Percentiles rank a stretch among this genome's conserved stretches.
Evolutionary conservation across 257 asterid species (phyloP).

Genomic region (Fraxinus cuspidata): DNA sequence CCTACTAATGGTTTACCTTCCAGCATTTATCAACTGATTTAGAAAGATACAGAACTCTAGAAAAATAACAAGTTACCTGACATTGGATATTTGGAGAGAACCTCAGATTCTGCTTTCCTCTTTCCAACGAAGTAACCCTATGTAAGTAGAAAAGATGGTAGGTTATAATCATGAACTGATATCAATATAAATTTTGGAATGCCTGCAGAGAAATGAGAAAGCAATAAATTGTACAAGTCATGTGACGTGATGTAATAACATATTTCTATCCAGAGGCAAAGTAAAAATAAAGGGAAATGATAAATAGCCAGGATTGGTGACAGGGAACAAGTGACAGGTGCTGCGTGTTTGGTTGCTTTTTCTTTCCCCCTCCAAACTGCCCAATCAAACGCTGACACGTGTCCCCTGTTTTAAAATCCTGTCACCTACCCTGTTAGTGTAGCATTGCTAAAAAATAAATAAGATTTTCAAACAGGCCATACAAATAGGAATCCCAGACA

Average conservation of each 20-base stretch:
- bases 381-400: too few relatives aligned
- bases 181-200: conserved; percentile 83
- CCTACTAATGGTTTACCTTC: not conserved
- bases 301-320: too few relatives aligned
- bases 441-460: conserved; percentile 6
- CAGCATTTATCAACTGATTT: not conserved
- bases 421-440: too few relatives aligned
- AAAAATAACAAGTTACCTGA: conserved; percentile 52
- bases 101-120: conserved; percentile 99
- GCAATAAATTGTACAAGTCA: not conserved
- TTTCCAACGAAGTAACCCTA: conserved; percentile 85
- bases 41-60: not conserved
- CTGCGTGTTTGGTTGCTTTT: too few relatives aligned
- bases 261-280: conserved; percentile 6
- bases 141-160: conserved; percentile 78
- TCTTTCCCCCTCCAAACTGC: too few relatives aligned
- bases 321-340: too few relatives aligned
- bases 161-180: conserved; percentile 95
- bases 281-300: not conserved
- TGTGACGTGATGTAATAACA: not conserved
- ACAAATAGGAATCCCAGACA: not conserved
- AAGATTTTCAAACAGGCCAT: conserved; percentile 2
- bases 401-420: too few relatives aligned
- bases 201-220: conserved; percentile 51
- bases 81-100: conserved; percentile 78